A percentile compares a stretch with the other conserved stretches of the same genome.
phyloP scores from a whole-genome alignment of 768 basidiomycete genomes.

The Boletus pseudopeckii region DNA sequence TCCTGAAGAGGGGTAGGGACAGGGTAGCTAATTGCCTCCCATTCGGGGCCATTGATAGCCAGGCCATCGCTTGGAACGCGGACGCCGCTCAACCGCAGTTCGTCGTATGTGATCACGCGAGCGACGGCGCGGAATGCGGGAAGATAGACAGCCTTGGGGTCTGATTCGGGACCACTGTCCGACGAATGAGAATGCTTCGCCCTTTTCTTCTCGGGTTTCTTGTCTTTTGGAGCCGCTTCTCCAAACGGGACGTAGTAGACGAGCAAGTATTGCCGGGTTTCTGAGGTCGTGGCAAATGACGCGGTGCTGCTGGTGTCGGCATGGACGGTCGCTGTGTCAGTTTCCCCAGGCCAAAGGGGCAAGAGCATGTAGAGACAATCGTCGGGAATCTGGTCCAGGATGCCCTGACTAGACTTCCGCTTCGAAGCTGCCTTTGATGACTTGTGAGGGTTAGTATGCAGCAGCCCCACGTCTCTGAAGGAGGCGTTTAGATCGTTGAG shows the following conservation, averaged over 20 bases:
- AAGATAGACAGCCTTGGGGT: conserved; percentile 51
- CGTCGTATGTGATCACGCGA: conserved; percentile 66
- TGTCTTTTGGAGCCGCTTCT: conserved; percentile 10
- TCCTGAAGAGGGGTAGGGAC: conserved; percentile 31
- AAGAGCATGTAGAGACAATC: conserved; percentile 81
- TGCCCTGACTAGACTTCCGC: conserved; percentile 30
- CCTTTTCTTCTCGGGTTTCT: conserved; percentile 32
- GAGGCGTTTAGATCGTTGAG: conserved; percentile 69
- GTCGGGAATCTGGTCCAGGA: conserved; percentile 60
- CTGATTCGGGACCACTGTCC: conserved; percentile 25
- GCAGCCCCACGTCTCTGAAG: conserved; percentile 75
- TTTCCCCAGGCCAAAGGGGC: conserved; percentile 80
- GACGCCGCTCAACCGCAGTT: conserved; percentile 69
- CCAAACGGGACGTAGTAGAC: conserved; percentile 71
- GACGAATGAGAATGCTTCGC: conserved; percentile 27
- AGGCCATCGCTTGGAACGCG: conserved; percentile 71
- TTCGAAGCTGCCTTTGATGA: conserved; percentile 18
- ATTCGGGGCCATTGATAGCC: conserved; percentile 61
- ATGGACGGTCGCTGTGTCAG: conserved; percentile 43
- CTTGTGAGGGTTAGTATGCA: conserved; percentile 52
- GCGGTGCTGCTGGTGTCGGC: conserved; percentile 23
- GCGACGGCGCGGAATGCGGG: conserved; percentile 70
- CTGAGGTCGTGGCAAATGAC: conserved; percentile 40
- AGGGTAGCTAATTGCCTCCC: conserved; percentile 40
- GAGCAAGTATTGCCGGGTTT: conserved; percentile 66